These are phyloP conservation scores for Dichotomopilus funicola DNA, from an alignment of 2,329 filamentous ascomycete genomes.

Conservation along the genomic window DNA sequence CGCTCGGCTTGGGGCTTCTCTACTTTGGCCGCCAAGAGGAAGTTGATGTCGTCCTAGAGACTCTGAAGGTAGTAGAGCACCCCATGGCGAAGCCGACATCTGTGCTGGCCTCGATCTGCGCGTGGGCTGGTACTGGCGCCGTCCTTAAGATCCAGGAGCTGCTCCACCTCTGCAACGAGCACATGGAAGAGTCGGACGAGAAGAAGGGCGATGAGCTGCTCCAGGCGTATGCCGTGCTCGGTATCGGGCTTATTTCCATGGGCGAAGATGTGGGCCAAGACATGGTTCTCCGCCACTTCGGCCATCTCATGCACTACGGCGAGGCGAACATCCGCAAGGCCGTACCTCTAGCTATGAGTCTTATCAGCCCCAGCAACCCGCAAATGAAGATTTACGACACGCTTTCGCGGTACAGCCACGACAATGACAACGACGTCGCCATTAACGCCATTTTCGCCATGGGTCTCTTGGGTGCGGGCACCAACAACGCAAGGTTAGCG, in stretches of 20 bases:
- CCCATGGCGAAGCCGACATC: slow-evolving; percentile 95
- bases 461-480: slow-evolving; percentile 93
- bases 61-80: slow-evolving; percentile 92
- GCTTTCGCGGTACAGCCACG: slow-evolving; percentile 92
- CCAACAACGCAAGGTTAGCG: slow-evolving; percentile 93
- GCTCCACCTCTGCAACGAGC: slow-evolving; percentile 95
- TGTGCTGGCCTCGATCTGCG: slow-evolving; percentile 90
- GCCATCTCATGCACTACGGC: slow-evolving; percentile 98
- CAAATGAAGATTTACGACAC: slow-evolving; percentile 99
- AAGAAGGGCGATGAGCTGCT: slow-evolving; percentile 94
- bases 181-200: slow-evolving; percentile 88
- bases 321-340: slow-evolving; percentile 95
- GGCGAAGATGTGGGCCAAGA: slow-evolving; percentile 97
- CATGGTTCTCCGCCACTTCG: slow-evolving; percentile 96
- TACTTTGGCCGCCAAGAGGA: slow-evolving; percentile 98
- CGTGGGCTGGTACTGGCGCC: slow-evolving; percentile 94
- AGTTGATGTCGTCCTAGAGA: slow-evolving; percentile 96
- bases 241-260: slow-evolving; percentile 92
- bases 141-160: slow-evolving; percentile 96
- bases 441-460: slow-evolving; percentile 99
- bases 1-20: slow-evolving; percentile 82
- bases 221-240: slow-evolving; percentile 92
- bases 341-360: slow-evolving; percentile 91
- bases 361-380: slow-evolving; percentile 94
- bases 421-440: slow-evolving; percentile 96